These are phyloP conservation scores for Truncatella angustata DNA, from an alignment of 2,329 filamentous ascomycete genomes.

Conservation along the genomic window DNA sequence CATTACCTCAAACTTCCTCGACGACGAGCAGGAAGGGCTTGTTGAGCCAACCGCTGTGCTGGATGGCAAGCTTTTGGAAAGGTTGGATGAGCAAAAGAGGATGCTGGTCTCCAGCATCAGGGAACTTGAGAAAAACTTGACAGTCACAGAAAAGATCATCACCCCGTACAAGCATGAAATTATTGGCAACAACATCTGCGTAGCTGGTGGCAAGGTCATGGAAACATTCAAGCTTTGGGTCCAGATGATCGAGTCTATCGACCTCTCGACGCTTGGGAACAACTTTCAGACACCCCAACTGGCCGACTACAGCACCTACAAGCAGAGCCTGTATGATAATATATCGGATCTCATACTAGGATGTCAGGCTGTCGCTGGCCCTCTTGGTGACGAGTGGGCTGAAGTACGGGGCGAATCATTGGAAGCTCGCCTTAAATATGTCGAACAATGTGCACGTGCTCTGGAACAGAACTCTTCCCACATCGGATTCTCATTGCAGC, in stretches of 20 bases:
- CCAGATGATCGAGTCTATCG: slow-evolving; percentile 85
- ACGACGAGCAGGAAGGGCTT: slow-evolving; percentile 69
- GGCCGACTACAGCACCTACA: slow-evolving; percentile 83
- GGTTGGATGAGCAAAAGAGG: slow-evolving; percentile 81
- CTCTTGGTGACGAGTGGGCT: slow-evolving; percentile 92
- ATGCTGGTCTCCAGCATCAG: slow-evolving; percentile 83
- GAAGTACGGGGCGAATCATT: slow-evolving; percentile 87
- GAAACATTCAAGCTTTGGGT: slow-evolving; percentile 91
- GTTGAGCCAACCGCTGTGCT: slow-evolving; percentile 71
- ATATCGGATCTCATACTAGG: slow-evolving; percentile 84
- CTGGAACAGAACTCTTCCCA: slow-evolving; percentile 85
- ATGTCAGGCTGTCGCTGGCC: slow-evolving; percentile 89
- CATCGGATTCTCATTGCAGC: slow-evolving; percentile 81
- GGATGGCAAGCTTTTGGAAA: slow-evolving; percentile 74
- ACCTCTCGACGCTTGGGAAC: slow-evolving; percentile 75
- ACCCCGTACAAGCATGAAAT: slow-evolving; percentile 74
- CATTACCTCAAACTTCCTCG: slow-evolving; percentile 78
- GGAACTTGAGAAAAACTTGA: slow-evolving; percentile 80
- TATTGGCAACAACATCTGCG: slow-evolving; percentile 80
- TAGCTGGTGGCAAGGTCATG: slow-evolving; percentile 73
- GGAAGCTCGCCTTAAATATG: slow-evolving; percentile 80
- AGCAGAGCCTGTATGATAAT: slow-evolving; percentile 91
- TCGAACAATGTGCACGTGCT: slow-evolving; percentile 73
- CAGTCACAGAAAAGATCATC: slow-evolving; percentile 76
- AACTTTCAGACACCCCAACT: slow-evolving; percentile 82